These are phyloP conservation scores for Lumnitzera racemosa DNA, from an alignment of 345 rosid species.

Conservation along the genomic window DNA sequence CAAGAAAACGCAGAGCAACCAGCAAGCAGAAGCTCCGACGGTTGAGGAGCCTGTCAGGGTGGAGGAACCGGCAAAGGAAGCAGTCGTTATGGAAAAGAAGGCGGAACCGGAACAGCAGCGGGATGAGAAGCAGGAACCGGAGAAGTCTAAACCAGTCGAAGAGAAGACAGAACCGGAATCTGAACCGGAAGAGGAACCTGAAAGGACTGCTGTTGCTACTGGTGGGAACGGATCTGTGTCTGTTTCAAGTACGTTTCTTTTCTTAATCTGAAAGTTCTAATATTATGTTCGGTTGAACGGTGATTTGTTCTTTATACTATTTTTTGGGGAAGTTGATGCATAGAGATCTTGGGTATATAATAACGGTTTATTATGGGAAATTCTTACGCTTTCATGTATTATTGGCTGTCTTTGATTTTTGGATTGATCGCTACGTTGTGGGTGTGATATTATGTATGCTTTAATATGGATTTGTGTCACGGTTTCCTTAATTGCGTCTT, in stretches of 20 bases:
- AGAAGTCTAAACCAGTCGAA: constrained; percentile 8
- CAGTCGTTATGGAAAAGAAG: constrained; percentile 18
- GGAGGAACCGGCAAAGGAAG: constrained; percentile 24
- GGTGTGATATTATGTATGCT: too few relatives aligned
- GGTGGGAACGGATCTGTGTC: constrained; percentile 4
- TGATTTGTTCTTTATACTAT: not conserved
- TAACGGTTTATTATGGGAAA: too few relatives aligned
- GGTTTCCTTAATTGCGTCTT: too few relatives aligned
- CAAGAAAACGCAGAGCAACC: constrained; percentile 41
- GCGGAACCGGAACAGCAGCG: constrained; percentile 4
- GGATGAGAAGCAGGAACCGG: constrained; percentile 18
- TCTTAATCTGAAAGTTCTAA: not conserved
- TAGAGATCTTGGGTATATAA: too few relatives aligned
- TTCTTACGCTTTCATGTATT: too few relatives aligned
- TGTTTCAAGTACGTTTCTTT: constrained; percentile 4
- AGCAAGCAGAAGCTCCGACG: constrained; percentile 14
- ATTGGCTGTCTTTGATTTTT: not conserved
- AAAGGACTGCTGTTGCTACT: not conserved
- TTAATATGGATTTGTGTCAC: too few relatives aligned
- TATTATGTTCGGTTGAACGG: not conserved
- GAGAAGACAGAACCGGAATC: constrained; percentile 24
- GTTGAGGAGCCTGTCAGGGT: constrained; percentile 25
- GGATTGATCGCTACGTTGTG: too few relatives aligned
- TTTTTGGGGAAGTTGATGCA: not conserved
- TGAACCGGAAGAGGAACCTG: constrained; percentile 1